Base-by-base conservation (phyloP, 768 basidiomycete species). In the Mycena kentingensis region DNA sequence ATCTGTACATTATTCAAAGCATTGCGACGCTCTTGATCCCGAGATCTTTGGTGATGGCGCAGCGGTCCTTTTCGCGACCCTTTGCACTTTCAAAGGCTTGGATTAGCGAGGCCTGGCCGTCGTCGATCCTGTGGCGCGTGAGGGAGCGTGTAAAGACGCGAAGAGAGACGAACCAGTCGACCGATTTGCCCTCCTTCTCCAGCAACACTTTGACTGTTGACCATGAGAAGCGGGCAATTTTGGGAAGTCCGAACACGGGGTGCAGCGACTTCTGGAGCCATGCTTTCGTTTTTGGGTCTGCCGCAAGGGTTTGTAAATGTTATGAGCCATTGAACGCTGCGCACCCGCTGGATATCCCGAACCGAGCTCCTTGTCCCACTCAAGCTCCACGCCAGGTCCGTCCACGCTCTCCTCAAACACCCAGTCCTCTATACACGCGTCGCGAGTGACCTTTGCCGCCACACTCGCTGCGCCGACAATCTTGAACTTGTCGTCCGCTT, bases 401-500 rank as follows among this genome's bases (percentile, higher is more conserved):
- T 67, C 64, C 10, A 64, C 63, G 26, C 70, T 74, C 63, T 92
- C 90, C 67, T 90, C 83, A 58, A 86, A 95, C 10, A 76, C 64
- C 96, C 96, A 98, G 3, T 78, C 78, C 54, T 95, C 87, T 18
- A 98, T 76, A 69, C 93, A 93, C 6, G 87, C 84, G 63, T 98
- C 96, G 50, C 96, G 78, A 1, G 95, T 98, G 24, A 96, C 94
- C 71, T 99, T 99, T 2, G 97, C 97, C 2, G 93, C 93, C n/a
- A 98, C 92, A 66, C 91, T 93, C 2, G 96, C 97, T 5, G 97
- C 97, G 19, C 93, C 88, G 53, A 99, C 97, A 54, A 99, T 95
- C 64, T 94, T 97, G 79, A 83, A 99, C 55, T 90, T 85, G n/a
- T 87, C 85, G 65, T 99, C 97, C 15, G 97, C 97, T 70, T 99